These are phyloP conservation scores for Coleophoma crateriformis DNA, from an alignment of 2,329 filamentous ascomycete species.

Conservation along the genomic window DNA sequence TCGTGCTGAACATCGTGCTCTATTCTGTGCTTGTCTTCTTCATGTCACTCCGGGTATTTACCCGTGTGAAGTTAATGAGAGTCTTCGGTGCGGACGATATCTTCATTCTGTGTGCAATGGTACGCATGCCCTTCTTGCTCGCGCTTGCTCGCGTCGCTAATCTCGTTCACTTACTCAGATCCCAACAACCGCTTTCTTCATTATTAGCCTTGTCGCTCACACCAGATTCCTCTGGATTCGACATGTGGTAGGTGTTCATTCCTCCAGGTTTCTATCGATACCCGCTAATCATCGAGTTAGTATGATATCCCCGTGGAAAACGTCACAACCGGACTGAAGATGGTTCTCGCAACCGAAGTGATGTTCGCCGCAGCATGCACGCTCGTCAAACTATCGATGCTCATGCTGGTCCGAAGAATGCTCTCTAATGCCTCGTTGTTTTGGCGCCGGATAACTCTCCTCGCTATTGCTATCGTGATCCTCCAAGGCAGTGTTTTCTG, in stretches of 20 bases:
- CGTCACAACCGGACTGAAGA: conserved; percentile 29
- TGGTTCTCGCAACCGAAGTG: conserved; percentile 32
- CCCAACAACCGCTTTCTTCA: conserved; percentile 31
- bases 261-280: too few species aligned
- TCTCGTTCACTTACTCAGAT: conserved; percentile 5
- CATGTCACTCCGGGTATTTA: conserved; percentile 39
- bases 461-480: conserved; percentile 12
- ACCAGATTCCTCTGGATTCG: conserved; percentile 30
- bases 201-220: conserved; percentile 28
- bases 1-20: conserved; percentile 35
- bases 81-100: conserved; percentile 41
- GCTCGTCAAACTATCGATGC: conserved; percentile 31
- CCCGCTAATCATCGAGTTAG: conserved; percentile 8
- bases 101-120: conserved; percentile 36
- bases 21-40: conserved; percentile 32
- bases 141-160: neutral
- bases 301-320: conserved; percentile 31
- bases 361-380: conserved; percentile 29
- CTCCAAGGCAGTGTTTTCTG: conserved; percentile 18
- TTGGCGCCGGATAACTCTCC: conserved; percentile 16
- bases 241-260: conserved; percentile 19
- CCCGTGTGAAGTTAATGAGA: conserved; percentile 34
- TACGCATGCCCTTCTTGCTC: conserved; percentile 3
- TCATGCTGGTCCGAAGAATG: conserved; percentile 24
- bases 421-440: conserved; percentile 12